Evolutionary conservation across 1,284 basidiomycete genomes (phyloP).

Genomic region (Cryptococcus jaspeensis): DNA sequence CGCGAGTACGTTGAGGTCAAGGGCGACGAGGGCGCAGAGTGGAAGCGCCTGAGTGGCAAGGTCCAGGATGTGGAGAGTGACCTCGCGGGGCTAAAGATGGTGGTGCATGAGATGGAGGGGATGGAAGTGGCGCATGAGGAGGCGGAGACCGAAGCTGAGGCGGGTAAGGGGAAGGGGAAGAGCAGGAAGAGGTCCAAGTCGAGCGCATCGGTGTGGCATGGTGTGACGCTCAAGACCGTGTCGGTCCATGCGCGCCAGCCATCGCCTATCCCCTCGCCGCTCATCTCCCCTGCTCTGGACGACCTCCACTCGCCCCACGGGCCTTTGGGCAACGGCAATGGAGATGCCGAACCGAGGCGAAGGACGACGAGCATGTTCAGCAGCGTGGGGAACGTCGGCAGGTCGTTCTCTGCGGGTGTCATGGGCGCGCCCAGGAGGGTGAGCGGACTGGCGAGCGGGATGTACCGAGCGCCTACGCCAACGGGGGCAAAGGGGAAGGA

Average conservation of each 20-base stretch:
- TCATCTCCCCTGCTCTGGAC: constrained; percentile 3
- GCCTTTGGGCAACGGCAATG: background rate
- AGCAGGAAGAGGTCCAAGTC: constrained; percentile 1
- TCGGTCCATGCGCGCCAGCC: constrained; percentile 4
- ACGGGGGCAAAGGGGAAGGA: constrained; percentile 1
- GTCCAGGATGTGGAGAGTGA: constrained; percentile 77
- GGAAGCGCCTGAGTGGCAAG: constrained; percentile 60
- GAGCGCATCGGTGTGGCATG: constrained; percentile 6
- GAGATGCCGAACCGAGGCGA: background rate
- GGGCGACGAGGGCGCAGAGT: constrained; percentile 52
- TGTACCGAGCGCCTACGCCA: constrained; percentile 12
- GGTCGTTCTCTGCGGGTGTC: constrained; percentile 33
- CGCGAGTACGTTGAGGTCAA: constrained; percentile 62
- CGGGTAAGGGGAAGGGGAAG: background rate
- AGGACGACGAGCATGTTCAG: constrained; percentile 16
- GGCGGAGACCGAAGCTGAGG: constrained; percentile 2
- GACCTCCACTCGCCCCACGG: background rate
- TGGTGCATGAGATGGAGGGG: constrained; percentile 41
- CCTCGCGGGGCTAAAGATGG: constrained; percentile 57
- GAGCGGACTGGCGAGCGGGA: constrained; percentile 21
- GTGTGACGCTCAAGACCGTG: constrained; percentile 12
- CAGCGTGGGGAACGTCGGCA: constrained; percentile 30
- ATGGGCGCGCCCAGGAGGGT: constrained; percentile 36
- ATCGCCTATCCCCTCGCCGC: constrained; percentile 8
- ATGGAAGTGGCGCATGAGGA: constrained; percentile 25